Conservation (phyloP, 2,329 filamentous ascomycete genomes). For the Pleochaeta shiraiana region DNA sequence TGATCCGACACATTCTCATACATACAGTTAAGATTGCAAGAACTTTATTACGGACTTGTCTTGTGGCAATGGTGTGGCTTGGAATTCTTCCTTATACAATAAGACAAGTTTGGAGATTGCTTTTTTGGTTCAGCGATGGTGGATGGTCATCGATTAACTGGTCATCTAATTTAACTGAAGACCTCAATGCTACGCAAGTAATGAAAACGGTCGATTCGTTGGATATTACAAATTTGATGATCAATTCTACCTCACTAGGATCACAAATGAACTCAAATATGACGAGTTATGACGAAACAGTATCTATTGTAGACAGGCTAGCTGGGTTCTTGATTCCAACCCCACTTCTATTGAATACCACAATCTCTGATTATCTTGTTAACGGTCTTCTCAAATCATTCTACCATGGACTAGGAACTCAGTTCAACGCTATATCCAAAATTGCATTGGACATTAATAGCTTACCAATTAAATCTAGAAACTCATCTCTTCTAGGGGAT, state of each 20-base stretch:
- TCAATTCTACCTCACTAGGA: conserved; percentile 16
- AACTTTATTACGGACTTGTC: conserved; percentile 53
- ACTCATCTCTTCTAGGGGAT: conserved; percentile 31
- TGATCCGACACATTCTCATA: conserved; percentile 53
- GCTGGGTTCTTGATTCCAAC: conserved; percentile 14
- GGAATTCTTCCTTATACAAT: conserved; percentile 76
- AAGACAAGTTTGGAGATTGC: conserved; percentile 73
- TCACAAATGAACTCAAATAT: conserved; percentile 14
- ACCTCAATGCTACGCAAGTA: conserved; percentile 9
- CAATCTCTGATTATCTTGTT: conserved; percentile 12
- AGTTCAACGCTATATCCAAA: conserved; percentile 7
- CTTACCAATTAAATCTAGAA: conserved; percentile 6
- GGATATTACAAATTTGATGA: conserved; percentile 11
- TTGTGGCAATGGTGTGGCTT: conserved; percentile 78
- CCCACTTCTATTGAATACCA: conserved; percentile 14
- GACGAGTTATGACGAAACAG: conserved; percentile 21
- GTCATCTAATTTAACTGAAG: conserved; percentile 5
- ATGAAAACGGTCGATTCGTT: conserved; percentile 12
- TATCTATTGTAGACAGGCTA: conserved; percentile 20
- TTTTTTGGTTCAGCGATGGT: conserved; percentile 49
- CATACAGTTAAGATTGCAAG: conserved; percentile 51
- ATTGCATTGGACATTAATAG: conserved; percentile 7
- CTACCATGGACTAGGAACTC: conserved; percentile 13
- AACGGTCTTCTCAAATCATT: conserved; percentile 14
- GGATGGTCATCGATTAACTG: conserved; percentile 14